Conservation (phyloP, 179 eudicot species). For the Silene noctiflora region DNA sequence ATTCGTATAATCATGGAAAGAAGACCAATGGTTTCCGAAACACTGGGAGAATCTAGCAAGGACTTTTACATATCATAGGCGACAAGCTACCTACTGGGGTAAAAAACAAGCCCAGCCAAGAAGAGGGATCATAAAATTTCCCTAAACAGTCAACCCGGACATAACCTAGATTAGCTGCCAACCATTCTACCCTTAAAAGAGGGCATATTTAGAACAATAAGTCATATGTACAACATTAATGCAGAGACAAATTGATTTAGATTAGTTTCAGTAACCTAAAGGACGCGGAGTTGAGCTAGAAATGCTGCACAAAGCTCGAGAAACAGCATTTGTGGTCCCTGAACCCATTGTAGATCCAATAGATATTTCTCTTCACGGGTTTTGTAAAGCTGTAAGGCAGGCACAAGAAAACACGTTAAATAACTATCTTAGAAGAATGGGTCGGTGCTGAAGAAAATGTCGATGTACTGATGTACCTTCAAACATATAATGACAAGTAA, state of each 20-base stretch:
- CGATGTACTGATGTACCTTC: neutral
- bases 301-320: slow-evolving; percentile 88
- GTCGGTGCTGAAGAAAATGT: neutral
- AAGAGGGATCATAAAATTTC: neutral
- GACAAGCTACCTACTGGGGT: neutral
- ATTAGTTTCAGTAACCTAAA: slow-evolving; percentile 25
- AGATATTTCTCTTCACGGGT: slow-evolving; percentile 81
- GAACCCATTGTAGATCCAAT: slow-evolving; percentile 79
- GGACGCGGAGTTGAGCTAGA: slow-evolving; percentile 83
- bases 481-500: no score
- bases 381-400: slow-evolving; percentile 64
- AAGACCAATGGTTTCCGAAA: neutral
- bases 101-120: neutral
- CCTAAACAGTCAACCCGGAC: neutral
- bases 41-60: neutral
- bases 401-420: neutral
- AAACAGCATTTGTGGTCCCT: slow-evolving; percentile 83
- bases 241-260: neutral
- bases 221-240: slow-evolving; percentile 5
- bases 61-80: neutral
- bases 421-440: neutral
- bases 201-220: neutral
- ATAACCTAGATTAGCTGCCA: slow-evolving; percentile 2
- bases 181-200: neutral
- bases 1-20: neutral